Evolutionary conservation across 2,329 filamentous ascomycete genomes (phyloP).

Genomic region (Pseudogymnoascus sp.): DNA sequence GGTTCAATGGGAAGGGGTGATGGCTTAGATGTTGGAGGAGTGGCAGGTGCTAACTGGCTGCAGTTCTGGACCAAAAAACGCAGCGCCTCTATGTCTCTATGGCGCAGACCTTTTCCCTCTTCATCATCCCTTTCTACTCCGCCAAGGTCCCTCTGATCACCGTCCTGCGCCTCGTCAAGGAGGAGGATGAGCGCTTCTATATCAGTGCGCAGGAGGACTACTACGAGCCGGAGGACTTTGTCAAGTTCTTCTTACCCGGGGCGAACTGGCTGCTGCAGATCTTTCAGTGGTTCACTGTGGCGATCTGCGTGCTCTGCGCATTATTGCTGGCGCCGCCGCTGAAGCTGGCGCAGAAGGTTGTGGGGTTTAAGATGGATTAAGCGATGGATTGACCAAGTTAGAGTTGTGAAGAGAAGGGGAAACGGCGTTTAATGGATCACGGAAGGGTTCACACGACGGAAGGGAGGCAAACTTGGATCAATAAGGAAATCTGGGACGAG

Average conservation of each 20-base stretch:
- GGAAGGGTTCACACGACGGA: not conserved
- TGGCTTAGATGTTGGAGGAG: not conserved
- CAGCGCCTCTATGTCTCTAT: slow-evolving; percentile 66
- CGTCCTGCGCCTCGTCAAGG: slow-evolving; percentile 50
- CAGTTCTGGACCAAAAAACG: slow-evolving; percentile 59
- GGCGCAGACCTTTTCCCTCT: slow-evolving; percentile 67
- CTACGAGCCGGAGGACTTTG: slow-evolving; percentile 67
- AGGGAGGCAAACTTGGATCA: not conserved
- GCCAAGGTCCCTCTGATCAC: slow-evolving; percentile 60
- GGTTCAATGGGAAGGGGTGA: not conserved
- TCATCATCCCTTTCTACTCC: slow-evolving; percentile 67
- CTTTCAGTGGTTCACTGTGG: slow-evolving; percentile 57
- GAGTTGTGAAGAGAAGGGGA: not conserved
- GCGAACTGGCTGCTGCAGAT: slow-evolving; percentile 45
- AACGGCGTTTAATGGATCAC: not conserved
- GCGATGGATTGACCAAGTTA: not conserved
- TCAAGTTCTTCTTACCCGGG: slow-evolving; percentile 61
- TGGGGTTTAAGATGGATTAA: not conserved
- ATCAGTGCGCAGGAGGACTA: slow-evolving; percentile 72
- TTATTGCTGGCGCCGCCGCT: slow-evolving; percentile 41
- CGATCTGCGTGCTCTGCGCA: slow-evolving; percentile 54
- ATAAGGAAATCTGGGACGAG: not conserved
- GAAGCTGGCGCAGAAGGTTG: slow-evolving; percentile 36
- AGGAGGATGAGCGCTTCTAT: slow-evolving; percentile 47
- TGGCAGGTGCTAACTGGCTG: not conserved